These are phyloP conservation scores for Aspergillus sp. DNA, from an alignment of 2,329 filamentous ascomycete species.

Conservation along the genomic window DNA sequence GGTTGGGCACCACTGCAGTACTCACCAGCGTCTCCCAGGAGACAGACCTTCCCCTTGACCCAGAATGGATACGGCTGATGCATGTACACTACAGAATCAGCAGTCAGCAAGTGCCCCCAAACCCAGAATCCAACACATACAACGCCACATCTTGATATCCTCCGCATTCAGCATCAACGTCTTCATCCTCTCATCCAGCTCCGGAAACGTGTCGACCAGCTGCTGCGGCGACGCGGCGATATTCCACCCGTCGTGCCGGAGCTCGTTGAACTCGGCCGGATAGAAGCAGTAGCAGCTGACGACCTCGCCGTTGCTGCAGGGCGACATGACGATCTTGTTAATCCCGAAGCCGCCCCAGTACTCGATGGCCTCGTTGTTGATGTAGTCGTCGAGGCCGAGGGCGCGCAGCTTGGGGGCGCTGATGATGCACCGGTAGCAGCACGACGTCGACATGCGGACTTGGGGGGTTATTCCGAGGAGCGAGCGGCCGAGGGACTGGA, in stretches of 20 bases:
- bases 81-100: constrained; percentile 11
- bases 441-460: constrained; percentile 26
- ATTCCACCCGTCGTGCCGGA: constrained; percentile 17
- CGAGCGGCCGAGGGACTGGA: constrained; percentile 12
- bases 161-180: constrained; percentile 14
- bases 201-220: constrained; percentile 14
- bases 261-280: constrained; percentile 12
- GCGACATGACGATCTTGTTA: constrained; percentile 34
- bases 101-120: no score
- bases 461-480: constrained; percentile 22
- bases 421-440: constrained; percentile 24
- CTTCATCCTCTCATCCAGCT: constrained; percentile 13
- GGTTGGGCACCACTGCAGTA: no score
- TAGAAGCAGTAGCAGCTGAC: constrained; percentile 35
- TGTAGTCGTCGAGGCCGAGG: constrained; percentile 22
- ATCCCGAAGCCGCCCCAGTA: constrained; percentile 30
- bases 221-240: constrained; percentile 13
- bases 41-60: constrained; percentile 17
- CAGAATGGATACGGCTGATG: constrained; percentile 22
- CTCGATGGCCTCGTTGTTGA: constrained; percentile 21
- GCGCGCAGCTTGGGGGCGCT: constrained; percentile 13
- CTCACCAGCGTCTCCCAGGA: constrained; percentile 22
- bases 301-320: constrained; percentile 29
- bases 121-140: constrained; percentile 9
- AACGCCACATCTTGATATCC: constrained; percentile 19